Conservation (phyloP, 2,329 filamentous ascomycete genomes). For the Lithohypha guttulata region DNA sequence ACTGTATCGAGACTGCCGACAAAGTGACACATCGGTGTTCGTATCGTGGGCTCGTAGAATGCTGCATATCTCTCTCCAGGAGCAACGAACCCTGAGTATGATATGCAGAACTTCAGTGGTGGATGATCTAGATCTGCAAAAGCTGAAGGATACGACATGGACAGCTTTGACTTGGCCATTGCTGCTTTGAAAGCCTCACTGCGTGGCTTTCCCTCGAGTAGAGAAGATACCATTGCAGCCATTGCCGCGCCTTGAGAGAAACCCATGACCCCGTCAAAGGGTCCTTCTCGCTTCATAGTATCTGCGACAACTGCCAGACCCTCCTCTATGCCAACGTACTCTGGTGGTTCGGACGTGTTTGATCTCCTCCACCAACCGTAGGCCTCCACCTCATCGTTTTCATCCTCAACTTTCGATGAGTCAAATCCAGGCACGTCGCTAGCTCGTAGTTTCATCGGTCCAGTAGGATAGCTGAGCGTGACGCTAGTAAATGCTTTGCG, state of each 20-base stretch:
- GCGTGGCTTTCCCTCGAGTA: conserved; percentile 49
- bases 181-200: conserved; percentile 30
- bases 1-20: conserved; percentile 77
- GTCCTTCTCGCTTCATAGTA: conserved; percentile 51
- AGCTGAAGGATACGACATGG: conserved; percentile 41
- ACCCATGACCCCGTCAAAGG: conserved; percentile 67
- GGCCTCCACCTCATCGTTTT: conserved; percentile 50
- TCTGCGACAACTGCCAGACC: conserved; percentile 55
- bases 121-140: conserved; percentile 41
- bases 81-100: conserved; percentile 68
- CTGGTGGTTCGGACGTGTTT: conserved; percentile 49
- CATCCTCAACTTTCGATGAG: conserved; percentile 33
- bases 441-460: conserved; percentile 50
- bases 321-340: conserved; percentile 59
- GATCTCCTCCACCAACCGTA: conserved; percentile 73
- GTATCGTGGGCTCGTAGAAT: conserved; percentile 64
- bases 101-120: conserved; percentile 58
- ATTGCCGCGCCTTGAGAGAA: conserved; percentile 72
- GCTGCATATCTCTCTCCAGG: conserved; percentile 51
- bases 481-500: conserved; percentile 59
- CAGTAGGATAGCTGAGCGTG: conserved; percentile 58
- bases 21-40: conserved; percentile 70
- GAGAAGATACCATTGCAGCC: conserved; percentile 59
- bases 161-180: conserved; percentile 16
- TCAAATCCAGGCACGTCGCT: conserved; percentile 61